Evolutionary conservation across 139 green algal genomes (phyloP).

Genomic region (Coelastrella sp.): DNA sequence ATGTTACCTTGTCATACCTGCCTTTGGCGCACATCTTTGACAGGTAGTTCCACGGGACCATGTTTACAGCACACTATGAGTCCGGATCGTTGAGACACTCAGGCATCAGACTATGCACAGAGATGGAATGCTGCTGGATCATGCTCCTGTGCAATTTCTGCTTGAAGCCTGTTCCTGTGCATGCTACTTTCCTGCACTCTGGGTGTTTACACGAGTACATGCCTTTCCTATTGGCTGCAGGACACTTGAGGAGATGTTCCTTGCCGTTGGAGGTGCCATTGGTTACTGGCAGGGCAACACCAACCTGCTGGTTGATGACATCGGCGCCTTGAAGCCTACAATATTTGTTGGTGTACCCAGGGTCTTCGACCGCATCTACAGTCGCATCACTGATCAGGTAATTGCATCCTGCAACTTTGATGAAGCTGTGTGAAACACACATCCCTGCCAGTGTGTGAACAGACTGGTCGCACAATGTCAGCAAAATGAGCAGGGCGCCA

Average conservation of each 20-base stretch:
- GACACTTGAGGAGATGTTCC: conserved; percentile 75
- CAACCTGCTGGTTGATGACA: conserved; percentile 86
- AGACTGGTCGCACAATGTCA: too few species aligned
- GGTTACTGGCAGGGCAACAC: conserved; percentile 87
- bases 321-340: conserved; percentile 83
- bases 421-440: too few species aligned
- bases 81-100: too few species aligned
- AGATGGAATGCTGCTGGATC: too few species aligned
- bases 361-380: conserved; percentile 97
- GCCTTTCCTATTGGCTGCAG: not conserved
- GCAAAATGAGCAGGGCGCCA: too few species aligned
- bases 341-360: conserved; percentile 95
- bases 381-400: conserved; percentile 61
- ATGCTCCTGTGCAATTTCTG: too few species aligned
- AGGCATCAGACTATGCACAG: too few species aligned
- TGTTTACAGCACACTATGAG: too few species aligned
- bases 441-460: too few species aligned
- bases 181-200: too few species aligned
- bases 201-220: not conserved
- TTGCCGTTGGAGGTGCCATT: conserved; percentile 68
- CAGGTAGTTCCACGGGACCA: too few species aligned
- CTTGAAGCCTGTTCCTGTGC: too few species aligned
- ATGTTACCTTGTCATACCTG: conserved; percentile 77
- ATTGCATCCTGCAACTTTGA: not conserved
- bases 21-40: conserved; percentile 94